Conservation (phyloP, 2,329 filamentous ascomycete species). For the Penicillium sp. region DNA sequence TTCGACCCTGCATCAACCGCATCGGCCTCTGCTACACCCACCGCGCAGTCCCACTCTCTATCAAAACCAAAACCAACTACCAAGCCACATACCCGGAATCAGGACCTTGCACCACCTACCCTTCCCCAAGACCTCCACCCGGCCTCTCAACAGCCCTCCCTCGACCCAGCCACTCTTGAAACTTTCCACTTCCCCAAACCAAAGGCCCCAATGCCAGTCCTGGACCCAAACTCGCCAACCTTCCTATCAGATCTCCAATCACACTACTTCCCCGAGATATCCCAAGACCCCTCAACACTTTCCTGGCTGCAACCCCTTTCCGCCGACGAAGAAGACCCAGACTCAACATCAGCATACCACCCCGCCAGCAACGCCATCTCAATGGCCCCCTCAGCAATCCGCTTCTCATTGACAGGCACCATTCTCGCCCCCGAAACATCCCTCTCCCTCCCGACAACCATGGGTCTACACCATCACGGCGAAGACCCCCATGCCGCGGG, state of each 20-base stretch:
- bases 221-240: constrained; percentile 76
- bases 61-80: constrained; percentile 9
- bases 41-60: constrained; percentile 5
- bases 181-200: constrained; percentile 46
- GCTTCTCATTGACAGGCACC: constrained; percentile 81
- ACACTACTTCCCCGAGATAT: constrained; percentile 89
- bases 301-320: constrained; percentile 84
- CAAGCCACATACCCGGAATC: constrained; percentile 18
- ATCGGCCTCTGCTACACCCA: constrained; percentile 7
- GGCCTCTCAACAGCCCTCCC: constrained; percentile 38
- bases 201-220: constrained; percentile 57
- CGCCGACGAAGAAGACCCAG: constrained; percentile 57
- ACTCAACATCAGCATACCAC: constrained; percentile 74
- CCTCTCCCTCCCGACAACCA: constrained; percentile 67
- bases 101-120: constrained; percentile 36
- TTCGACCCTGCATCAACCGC: constrained; percentile 19
- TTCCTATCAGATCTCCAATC: constrained; percentile 81
- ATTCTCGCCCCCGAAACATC: constrained; percentile 74
- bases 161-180: constrained; percentile 25
- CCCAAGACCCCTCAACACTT: constrained; percentile 77
- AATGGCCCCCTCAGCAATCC: constrained; percentile 63
- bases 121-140: constrained; percentile 40
- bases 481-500: constrained; percentile 89
- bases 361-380: constrained; percentile 69
- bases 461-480: constrained; percentile 89